Base-by-base conservation (phyloP, 148 eudicot species). In the Fallopia convolvulus region DNA sequence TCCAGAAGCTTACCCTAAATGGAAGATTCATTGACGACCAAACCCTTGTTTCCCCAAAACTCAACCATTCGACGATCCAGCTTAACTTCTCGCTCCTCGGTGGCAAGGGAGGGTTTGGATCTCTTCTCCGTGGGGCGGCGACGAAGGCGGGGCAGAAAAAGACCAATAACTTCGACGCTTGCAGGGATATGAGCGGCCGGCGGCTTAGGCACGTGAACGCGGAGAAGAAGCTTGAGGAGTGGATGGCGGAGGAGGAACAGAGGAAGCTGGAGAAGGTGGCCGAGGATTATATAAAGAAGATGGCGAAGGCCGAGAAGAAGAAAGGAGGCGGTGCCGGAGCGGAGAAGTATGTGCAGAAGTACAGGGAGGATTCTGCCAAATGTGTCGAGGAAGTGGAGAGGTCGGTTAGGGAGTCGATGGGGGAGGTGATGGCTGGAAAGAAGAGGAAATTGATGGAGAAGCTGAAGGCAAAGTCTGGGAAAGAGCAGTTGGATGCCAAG, bases 81-180 rank as follows among this genome's bases (percentile, higher is more conserved):
- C 89, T 90, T 81, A 79, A 75, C 74, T 52, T 84, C 78, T 86
- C 94, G 42, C 86, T 93, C 41, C 83, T 88, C 42, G 99, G 97
- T 0, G 97, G 99, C n/a, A 95, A 95, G 78, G 99, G 99, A 1
- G 99, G 99, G 60, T 95, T 95, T 76, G 98, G 99, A 0, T 95
- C 98, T 3, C 88, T 95, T 63, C 91, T 93, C 39, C 86, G 98
- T 0, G 97, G 98, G 4, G 97, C 99, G 20, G 97, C 93, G 71
- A 93, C 93, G 3, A 93, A 93, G 77, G 98, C 97, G 15, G 98
- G 99, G 8, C 99, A 93, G 81, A 92, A 92, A 83, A 95, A 95
- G 88, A 95, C 99, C 33, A 95, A 91, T 81, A 95, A 93, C 44
- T 95, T 95, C 77, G 99, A 95, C 71, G 98, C 98, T 23, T 95